These are phyloP conservation scores for Cyberlindnera amylophila DNA, from an alignment of 805 yeast species.

Conservation along the genomic window DNA sequence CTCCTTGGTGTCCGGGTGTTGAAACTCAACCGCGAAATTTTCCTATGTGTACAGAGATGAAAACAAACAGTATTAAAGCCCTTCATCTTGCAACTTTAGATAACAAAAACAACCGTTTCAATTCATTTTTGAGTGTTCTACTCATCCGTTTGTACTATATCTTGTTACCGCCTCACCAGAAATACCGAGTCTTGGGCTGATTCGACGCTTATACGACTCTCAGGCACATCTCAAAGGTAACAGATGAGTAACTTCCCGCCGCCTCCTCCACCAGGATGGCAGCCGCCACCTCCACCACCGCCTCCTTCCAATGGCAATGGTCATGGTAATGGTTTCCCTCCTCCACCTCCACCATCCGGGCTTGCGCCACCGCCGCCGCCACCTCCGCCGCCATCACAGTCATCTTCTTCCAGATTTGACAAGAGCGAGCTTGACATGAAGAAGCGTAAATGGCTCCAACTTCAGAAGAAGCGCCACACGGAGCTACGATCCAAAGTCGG, in stretches of 20 bases:
- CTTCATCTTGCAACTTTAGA: no score
- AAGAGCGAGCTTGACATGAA: constrained; percentile 37
- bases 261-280: constrained; percentile 34
- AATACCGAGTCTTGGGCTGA: neutral
- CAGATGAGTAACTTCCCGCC: constrained; percentile 26
- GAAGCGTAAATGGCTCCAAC: constrained; percentile 55
- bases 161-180: neutral
- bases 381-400: constrained; percentile 21
- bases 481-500: constrained; percentile 31
- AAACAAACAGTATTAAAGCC: no score
- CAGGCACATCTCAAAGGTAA: neutral
- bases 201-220: neutral
- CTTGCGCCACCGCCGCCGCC: constrained; percentile 36
- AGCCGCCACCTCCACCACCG: constrained; percentile 29
- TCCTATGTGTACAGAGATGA: no score
- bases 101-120: no score
- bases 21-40: neutral
- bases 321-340: constrained; percentile 1
- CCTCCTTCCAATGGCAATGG: constrained; percentile 22
- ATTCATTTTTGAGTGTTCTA: no score
- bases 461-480: constrained; percentile 57
- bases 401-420: constrained; percentile 17
- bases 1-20: constrained; percentile 4
- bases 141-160: neutral
- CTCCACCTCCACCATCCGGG: constrained; percentile 29